Evolutionary conservation across 805 yeast genomes (phyloP).

Genomic region (Tetrapisispora fleetii): DNA sequence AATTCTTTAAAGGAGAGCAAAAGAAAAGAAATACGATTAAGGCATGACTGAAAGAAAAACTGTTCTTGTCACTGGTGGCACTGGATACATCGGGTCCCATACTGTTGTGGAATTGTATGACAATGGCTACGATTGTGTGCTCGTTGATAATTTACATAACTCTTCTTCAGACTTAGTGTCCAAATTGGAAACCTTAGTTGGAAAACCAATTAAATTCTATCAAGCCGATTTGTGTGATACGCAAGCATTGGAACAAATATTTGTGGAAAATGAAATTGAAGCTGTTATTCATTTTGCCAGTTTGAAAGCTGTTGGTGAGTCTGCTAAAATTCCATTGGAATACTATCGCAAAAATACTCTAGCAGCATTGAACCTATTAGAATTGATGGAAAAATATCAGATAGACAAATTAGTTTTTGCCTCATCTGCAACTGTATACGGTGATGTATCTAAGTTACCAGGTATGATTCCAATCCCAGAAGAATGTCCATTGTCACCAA

Average conservation of each 20-base stretch:
- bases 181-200: slow-evolving; percentile 45
- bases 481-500: slow-evolving; percentile 61
- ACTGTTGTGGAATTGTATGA: slow-evolving; percentile 57
- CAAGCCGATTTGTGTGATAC: slow-evolving; percentile 48
- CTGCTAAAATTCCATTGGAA: slow-evolving; percentile 52
- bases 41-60: slow-evolving; percentile 17
- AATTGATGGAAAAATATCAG: slow-evolving; percentile 36
- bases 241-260: slow-evolving; percentile 38
- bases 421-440: slow-evolving; percentile 77
- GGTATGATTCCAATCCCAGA: slow-evolving; percentile 74
- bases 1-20: background rate
- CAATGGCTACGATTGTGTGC: slow-evolving; percentile 56
- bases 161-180: slow-evolving; percentile 58
- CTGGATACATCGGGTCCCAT: slow-evolving; percentile 84
- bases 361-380: slow-evolving; percentile 52
- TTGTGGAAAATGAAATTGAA: slow-evolving; percentile 37
- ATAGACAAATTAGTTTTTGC: slow-evolving; percentile 58
- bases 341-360: slow-evolving; percentile 61
- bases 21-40: background rate
- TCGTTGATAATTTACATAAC: slow-evolving; percentile 59
- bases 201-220: slow-evolving; percentile 42
- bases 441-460: slow-evolving; percentile 63
- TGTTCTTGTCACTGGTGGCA: slow-evolving; percentile 73
- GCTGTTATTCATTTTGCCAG: slow-evolving; percentile 76
- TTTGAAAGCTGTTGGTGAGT: slow-evolving; percentile 74